These are phyloP conservation scores for Withania somnifera DNA, from an alignment of 305 asterid genomes.

Conservation along the genomic window DNA sequence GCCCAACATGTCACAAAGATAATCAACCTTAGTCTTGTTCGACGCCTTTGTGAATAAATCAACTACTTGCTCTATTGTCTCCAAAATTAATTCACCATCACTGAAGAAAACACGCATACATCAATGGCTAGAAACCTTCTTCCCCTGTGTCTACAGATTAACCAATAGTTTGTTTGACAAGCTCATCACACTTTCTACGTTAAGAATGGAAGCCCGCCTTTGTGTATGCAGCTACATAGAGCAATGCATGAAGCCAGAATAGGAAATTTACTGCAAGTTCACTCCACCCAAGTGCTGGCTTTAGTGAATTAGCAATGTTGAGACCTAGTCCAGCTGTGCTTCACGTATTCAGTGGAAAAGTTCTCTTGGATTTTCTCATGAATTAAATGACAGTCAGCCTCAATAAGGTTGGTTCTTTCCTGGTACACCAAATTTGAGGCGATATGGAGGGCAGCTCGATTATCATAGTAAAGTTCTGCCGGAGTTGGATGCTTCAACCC, in stretches of 20 bases:
- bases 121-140: neutral
- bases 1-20: neutral
- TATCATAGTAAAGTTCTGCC: no score
- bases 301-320: slow-evolving; percentile 81
- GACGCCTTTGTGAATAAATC: neutral
- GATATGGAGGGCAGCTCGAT: no score
- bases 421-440: no score
- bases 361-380: no score
- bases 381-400: no score
- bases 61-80: neutral
- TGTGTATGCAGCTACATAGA: neutral
- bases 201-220: neutral
- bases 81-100: neutral
- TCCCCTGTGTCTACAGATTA: neutral
- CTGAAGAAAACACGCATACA: neutral
- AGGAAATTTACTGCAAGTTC: slow-evolving; percentile 60
- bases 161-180: neutral
- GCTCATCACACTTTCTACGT: neutral
- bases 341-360: no score
- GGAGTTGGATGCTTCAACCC: no score
- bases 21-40: neutral
- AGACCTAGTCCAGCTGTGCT: slow-evolving; percentile 29
- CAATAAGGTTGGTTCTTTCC: no score
- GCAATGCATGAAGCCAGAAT: slow-evolving; percentile 11
- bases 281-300: slow-evolving; percentile 94